Evolutionary conservation across 257 asterid genomes (phyloP).

Genomic region (Parsonsia alboflavescens): DNA sequence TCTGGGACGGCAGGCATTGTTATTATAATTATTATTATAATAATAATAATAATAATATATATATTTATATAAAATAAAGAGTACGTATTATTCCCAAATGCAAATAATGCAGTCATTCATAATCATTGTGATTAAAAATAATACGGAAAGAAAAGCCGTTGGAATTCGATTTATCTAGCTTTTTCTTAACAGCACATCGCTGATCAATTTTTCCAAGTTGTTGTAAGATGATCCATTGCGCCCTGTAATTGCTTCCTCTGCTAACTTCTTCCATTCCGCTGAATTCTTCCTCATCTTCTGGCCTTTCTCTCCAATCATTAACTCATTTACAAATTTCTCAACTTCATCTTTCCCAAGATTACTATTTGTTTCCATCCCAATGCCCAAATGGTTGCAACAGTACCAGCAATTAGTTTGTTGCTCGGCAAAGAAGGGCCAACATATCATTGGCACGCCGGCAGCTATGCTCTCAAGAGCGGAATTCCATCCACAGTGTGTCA

Average conservation of each 20-base stretch:
- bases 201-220: background rate
- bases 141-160: too few species aligned
- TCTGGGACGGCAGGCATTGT: too few species aligned
- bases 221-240: conserved; percentile 2
- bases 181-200: background rate
- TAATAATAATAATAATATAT: too few species aligned
- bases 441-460: conserved; percentile 8
- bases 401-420: conserved; percentile 12
- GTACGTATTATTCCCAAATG: too few species aligned
- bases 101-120: too few species aligned
- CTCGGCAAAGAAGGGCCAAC: conserved; percentile 15
- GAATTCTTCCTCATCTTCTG: background rate
- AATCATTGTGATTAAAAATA: too few species aligned
- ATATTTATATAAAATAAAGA: too few species aligned
- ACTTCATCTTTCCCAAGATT: background rate
- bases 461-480: conserved; percentile 3
- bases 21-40: too few species aligned
- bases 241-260: background rate
- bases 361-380: conserved; percentile 3
- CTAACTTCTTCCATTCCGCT: background rate
- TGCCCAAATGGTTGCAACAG: background rate
- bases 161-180: background rate
- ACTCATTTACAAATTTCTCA: background rate
- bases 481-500: conserved; percentile 11
- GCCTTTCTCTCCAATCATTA: conserved; percentile 7